Base-by-base conservation (phyloP, 768 basidiomycete species). In the Sistotremastrum niveocremeum region DNA sequence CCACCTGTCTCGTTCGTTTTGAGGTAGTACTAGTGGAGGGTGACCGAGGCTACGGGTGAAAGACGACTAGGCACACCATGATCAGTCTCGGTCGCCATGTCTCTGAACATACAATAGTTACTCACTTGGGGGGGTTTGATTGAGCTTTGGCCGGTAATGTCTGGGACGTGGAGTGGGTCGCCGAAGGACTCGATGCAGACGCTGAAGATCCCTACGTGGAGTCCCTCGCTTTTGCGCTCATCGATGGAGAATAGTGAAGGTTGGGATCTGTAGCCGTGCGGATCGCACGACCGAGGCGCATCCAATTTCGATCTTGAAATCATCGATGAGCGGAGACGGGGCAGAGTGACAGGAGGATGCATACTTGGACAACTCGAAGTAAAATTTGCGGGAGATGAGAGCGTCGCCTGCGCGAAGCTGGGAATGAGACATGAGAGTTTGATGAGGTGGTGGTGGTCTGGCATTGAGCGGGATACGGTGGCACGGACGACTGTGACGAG, bases 401-500 rank as follows among this genome's bases (percentile, higher is more conserved):
- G 84, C 80, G 28, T 74, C 79, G 1, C 84, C 85, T 10, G 85
- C 86, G 2, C 84, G 81, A 3, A 77, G 70, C 47, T 84, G 79
- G 3, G 84, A 82, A 46, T 75, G 84, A 44, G 79, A 76, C 77
- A 87, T 86, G 7, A 76, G 64, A 51, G 77, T 73, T 7, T 64
- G 60, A 50, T 89, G 87, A 94, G 69, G 8, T 76, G 74, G 0
- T 79, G 77, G 28, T 81, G 77, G 41, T 78, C 73, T 1, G 70
- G 57, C 56, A 87, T 84, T 61, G 82, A 90, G 48, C 89, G 70
- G 8, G 89, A 89, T 4, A 89, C 78, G 46, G 91, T 76, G 2
- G 86, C 89, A 58, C 90, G 93, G 37, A 95, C 76, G 48, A 89
- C 86, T 33, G 91, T 93, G 62, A 94, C 90, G 35, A 97, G 61